Evolutionary conservation across 225 moss, liverwort and hornwort genomes (phyloP).

Genomic region (Pseudoscleropodium purum): DNA sequence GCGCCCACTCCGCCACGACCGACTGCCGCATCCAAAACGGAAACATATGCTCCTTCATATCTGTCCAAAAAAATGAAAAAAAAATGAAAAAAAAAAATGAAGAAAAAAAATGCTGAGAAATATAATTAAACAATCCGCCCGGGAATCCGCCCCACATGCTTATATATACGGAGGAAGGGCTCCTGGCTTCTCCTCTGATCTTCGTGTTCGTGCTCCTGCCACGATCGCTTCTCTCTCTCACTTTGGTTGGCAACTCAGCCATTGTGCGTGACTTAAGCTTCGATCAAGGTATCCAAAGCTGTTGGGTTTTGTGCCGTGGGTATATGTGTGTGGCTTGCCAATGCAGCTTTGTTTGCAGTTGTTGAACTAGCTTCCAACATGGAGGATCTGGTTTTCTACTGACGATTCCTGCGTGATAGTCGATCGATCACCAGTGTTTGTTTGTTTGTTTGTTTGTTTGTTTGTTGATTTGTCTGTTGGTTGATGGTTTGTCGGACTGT

Average conservation of each 20-base stretch:
- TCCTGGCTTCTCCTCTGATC: background rate
- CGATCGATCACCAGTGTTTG: background rate
- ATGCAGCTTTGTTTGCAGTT: background rate
- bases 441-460: background rate
- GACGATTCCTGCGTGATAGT: no score
- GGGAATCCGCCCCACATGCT: background rate
- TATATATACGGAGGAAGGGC: background rate
- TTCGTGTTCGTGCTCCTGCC: background rate
- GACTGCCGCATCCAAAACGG: background rate
- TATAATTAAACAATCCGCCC: background rate
- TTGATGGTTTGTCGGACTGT: background rate
- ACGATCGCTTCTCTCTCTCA: background rate
- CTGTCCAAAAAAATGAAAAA: background rate
- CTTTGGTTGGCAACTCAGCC: background rate
- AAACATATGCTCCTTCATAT: background rate
- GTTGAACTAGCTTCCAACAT: background rate
- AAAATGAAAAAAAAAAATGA: no score
- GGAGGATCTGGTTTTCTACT: background rate
- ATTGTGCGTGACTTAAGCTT: background rate
- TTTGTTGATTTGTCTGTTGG: background rate
- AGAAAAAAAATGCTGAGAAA: background rate
- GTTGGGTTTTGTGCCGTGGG: background rate
- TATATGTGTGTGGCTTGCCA: background rate
- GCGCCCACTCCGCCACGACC: background rate
- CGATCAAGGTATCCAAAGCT: background rate